Percentiles rank a stretch among this genome's conserved stretches.
These are phyloP conservation scores for Glomus cerebriforme DNA, from an alignment of 192 early-diverging fungal genomes.

Conservation along the genomic window DNA sequence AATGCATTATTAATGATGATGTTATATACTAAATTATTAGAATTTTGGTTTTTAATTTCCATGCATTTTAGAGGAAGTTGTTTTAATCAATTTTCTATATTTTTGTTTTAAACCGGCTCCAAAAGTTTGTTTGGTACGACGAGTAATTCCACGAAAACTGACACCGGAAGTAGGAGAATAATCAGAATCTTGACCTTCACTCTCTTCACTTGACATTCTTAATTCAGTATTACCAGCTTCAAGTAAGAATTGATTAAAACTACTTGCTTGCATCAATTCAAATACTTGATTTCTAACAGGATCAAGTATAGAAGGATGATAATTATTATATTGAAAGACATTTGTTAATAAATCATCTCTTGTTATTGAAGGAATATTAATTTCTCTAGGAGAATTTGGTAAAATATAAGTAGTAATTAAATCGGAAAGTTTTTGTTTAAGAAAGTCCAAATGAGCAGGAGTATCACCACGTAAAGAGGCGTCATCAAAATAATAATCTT, in stretches of 20 bases:
- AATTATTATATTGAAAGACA: slow-evolving; percentile 17
- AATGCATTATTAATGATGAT: too few relatives aligned
- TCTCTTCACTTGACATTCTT: slow-evolving; percentile 9
- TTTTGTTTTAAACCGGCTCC: slow-evolving; percentile 18
- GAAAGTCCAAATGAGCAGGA: slow-evolving; percentile 12
- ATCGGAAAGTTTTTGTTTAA: slow-evolving; percentile 29
- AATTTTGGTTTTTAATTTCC: too few relatives aligned
- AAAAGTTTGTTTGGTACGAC: slow-evolving; percentile 6
- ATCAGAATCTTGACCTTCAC: not conserved
- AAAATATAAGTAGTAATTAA: slow-evolving; percentile 31
- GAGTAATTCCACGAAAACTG: not conserved
- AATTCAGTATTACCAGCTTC: slow-evolving; percentile 13
- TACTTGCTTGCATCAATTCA: slow-evolving; percentile 35
- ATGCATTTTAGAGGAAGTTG: not conserved
- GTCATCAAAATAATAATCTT: not conserved
- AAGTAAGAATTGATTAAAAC: slow-evolving; percentile 1
- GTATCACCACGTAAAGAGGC: slow-evolving; percentile 12
- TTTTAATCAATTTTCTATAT: slow-evolving; percentile 10
- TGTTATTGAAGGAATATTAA: slow-evolving; percentile 33
- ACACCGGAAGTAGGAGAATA: not conserved
- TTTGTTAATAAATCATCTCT: slow-evolving; percentile 29
- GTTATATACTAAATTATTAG: too few relatives aligned
- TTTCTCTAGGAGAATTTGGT: slow-evolving; percentile 31
- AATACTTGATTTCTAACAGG: slow-evolving; percentile 26
- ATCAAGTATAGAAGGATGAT: slow-evolving; percentile 36